phyloP scores from a whole-genome alignment of 2,329 filamentous ascomycete species.

The Penicillium freii region DNA sequence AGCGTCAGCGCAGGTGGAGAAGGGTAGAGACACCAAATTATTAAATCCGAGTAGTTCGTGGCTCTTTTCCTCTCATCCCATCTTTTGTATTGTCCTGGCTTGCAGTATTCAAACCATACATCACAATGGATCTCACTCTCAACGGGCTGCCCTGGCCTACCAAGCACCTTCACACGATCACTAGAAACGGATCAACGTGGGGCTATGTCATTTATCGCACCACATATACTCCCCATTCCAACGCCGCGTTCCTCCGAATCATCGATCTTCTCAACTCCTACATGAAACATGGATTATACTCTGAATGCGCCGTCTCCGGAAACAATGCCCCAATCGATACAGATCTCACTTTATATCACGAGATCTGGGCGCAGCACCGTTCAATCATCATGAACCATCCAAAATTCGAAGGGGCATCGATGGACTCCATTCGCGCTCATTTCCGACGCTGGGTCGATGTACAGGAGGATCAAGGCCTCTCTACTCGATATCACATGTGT shows the following conservation, averaged over 20 bases:
- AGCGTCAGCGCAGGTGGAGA: not conserved
- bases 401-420: not conserved
- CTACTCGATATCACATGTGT: not conserved
- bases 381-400: not conserved
- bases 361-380: not conserved
- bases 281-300: not conserved
- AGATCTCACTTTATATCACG: not conserved
- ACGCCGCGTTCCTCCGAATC: not conserved
- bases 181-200: not conserved
- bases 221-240: not conserved
- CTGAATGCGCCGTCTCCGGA: not conserved
- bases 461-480: not conserved
- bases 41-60: not conserved
- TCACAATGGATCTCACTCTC: not conserved
- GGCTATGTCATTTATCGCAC: slow-evolving; percentile 8
- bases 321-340: not conserved
- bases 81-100: not conserved
- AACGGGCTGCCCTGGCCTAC: slow-evolving; percentile 1
- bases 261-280: slow-evolving; percentile 3
- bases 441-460: not conserved
- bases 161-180: not conserved
- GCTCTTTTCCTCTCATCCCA: not conserved
- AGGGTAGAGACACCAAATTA: not conserved
- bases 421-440: not conserved
- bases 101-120: not conserved